phyloP scores from a whole-genome alignment of 108 stramenopile genomes.

The Bacterosira constricta region DNA sequence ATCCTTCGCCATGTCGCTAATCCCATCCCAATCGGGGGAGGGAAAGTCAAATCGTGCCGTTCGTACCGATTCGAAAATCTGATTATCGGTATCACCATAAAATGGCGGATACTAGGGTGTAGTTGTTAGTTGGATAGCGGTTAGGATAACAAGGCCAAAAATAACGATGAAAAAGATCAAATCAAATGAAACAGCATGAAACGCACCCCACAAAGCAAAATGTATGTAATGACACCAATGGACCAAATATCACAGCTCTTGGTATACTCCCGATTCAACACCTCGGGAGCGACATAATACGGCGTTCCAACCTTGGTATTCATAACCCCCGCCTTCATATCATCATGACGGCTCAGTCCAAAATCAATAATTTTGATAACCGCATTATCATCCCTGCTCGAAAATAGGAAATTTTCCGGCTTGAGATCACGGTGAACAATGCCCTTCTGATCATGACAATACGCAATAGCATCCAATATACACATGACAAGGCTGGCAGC shows the following conservation, averaged over 20 bases:
- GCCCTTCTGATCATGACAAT: constrained; percentile 92
- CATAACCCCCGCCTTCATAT: constrained; percentile 77
- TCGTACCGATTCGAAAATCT: constrained; percentile 71
- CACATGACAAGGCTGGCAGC: constrained; percentile 84
- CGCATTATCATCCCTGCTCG: constrained; percentile 75
- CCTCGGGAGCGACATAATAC: constrained; percentile 95
- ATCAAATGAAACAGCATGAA: too few relatives aligned
- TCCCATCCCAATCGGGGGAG: constrained; percentile 85
- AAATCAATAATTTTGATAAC: constrained; percentile 98
- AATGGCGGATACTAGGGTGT: constrained; percentile 77
- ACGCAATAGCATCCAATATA: constrained; percentile 92
- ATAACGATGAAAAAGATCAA: too few relatives aligned
- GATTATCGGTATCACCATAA: constrained; percentile 59
- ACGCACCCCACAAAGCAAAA: constrained; percentile 95
- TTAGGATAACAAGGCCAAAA: too few relatives aligned
- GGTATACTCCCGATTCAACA: constrained; percentile 91
- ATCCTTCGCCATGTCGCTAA: constrained; percentile 69
- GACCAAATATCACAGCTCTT: constrained; percentile 97
- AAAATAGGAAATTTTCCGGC: constrained; percentile 88
- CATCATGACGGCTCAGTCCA: constrained; percentile 93
- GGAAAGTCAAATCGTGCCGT: constrained; percentile 81
- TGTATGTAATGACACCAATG: constrained; percentile 90
- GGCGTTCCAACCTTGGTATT: constrained; percentile 92
- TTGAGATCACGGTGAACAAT: constrained; percentile 98
- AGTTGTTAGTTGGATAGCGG: too few relatives aligned